Conservation (phyloP, 2,329 filamentous ascomycete genomes). For the Paraphoma sp. region DNA sequence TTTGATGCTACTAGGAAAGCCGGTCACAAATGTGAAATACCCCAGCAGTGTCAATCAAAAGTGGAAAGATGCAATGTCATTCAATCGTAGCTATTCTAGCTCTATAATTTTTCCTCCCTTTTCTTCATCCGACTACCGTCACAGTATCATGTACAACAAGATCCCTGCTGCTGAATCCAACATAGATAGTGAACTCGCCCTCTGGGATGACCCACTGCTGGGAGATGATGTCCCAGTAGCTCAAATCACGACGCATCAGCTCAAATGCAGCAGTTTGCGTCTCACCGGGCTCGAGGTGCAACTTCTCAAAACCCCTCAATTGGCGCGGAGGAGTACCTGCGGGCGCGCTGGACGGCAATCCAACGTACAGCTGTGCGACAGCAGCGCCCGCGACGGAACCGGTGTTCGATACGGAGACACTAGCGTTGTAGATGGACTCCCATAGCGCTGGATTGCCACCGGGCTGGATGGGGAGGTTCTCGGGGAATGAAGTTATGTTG, state of each 20-base stretch:
- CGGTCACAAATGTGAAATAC: no score
- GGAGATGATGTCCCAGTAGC: slow-evolving; percentile 77
- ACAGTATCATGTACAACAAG: slow-evolving; percentile 26
- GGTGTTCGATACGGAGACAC: slow-evolving; percentile 73
- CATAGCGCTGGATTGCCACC: slow-evolving; percentile 62
- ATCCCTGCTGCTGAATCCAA: slow-evolving; percentile 37
- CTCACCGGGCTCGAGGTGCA: slow-evolving; percentile 61
- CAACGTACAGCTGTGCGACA: slow-evolving; percentile 65
- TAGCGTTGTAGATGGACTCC: slow-evolving; percentile 71
- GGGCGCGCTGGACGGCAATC: slow-evolving; percentile 62
- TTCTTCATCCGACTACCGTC: slow-evolving; percentile 20
- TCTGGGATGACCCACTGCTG: slow-evolving; percentile 79
- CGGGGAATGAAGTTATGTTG: slow-evolving; percentile 67
- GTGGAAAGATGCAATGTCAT: neutral
- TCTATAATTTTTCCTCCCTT: neutral
- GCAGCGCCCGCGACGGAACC: slow-evolving; percentile 61
- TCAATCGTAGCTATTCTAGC: neutral
- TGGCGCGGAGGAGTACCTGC: slow-evolving; percentile 59
- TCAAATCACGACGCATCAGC: slow-evolving; percentile 79
- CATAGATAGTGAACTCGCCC: slow-evolving; percentile 45
- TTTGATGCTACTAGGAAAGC: no score
- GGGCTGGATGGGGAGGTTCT: slow-evolving; percentile 50
- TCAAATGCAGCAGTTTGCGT: slow-evolving; percentile 70
- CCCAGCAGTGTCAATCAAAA: no score
- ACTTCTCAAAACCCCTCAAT: slow-evolving; percentile 59